Evolutionary conservation across 2,329 filamentous ascomycete genomes (phyloP).

Genomic region (Plenodomus biglobosus): DNA sequence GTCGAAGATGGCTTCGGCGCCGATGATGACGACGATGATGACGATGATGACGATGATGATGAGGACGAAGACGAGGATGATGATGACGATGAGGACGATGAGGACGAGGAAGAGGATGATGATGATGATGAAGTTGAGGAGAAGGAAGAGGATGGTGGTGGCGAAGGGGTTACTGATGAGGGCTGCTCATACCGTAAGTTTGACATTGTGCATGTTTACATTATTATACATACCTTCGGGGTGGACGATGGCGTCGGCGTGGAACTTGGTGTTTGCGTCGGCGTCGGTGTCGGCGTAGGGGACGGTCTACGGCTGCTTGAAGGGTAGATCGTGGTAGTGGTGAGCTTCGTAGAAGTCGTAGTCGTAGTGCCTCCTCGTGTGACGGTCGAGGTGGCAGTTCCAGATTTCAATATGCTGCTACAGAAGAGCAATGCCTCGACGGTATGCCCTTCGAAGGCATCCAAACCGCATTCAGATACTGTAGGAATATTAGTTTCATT

Average conservation of each 20-base stretch:
- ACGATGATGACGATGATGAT: too few species aligned
- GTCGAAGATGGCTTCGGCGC: conserved; percentile 10
- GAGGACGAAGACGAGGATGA: too few species aligned
- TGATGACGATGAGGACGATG: too few species aligned
- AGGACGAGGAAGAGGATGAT: too few species aligned
- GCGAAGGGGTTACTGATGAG: conserved; percentile 6
- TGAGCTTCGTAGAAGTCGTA: conserved; percentile 24
- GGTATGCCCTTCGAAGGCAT: conserved; percentile 35
- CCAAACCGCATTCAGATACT: conserved; percentile 32
- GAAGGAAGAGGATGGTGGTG: too few species aligned
- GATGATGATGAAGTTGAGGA: too few species aligned
- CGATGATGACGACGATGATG: conserved; percentile 13
- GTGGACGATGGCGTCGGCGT: conserved; percentile 8
- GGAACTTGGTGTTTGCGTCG: conserved; percentile 8
- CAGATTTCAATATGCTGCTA: conserved; percentile 30
- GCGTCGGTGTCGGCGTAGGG: conserved; percentile 10
- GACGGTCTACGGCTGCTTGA: conserved; percentile 8
- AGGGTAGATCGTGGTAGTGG: conserved; percentile 27
- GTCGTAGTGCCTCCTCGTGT: conserved; percentile 23
- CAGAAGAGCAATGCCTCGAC: conserved; percentile 35
- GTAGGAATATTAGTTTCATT: background rate
- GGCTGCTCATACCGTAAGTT: background rate
- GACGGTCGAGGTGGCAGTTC: conserved; percentile 28
- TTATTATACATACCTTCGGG: background rate
- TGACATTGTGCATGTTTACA: background rate